Base-by-base conservation (phyloP, 2,329 filamentous ascomycete genomes). In the Lecanicillium sp. region DNA sequence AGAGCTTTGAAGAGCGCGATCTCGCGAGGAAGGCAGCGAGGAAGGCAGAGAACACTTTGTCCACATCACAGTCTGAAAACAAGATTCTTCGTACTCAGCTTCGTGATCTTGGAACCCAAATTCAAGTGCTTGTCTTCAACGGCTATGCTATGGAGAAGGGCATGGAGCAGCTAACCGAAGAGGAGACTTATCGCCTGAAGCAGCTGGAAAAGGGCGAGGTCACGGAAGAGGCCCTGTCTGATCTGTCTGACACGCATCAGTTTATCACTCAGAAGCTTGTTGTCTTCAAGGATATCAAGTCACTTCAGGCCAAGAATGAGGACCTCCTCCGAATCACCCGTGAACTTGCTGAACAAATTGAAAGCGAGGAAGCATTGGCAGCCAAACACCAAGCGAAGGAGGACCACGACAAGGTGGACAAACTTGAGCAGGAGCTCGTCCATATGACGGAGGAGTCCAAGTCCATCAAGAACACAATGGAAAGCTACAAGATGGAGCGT, bases 401-500 rank as follows among this genome's bases (percentile, higher is more conserved):
- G 43, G 78, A 81, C 39, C 76, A 80, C 42, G 75, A 85, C 44
- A 81, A 89, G 55, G 73, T 92, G n/a, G 76, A 83, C 48, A 75
- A 73, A 33, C 65, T 92, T 22, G 73, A 85, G 45, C 75, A 81
- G 38, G 80, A 87, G 47, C 72, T 94, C 17, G 73, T 82, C 48
- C 79, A 83, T 35, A 58, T 90, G 58, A 80, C 86, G 42, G 90
- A 95, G 47, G 88, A 95, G 56, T 78, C 94, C 37, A 78, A 82
- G 48, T 84, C 84, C 11, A 81, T 95, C 48, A 78, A 83, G 31
- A 79, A 83, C 20, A 85, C 89, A 41, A 85, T 88, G 46, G 86
- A 95, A 65, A 94, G 86, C 58, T 95, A 94, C 58, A 87, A 92
- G 56, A 86, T 88, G 51, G 92, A 98, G 64, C 82, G 92, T 45